phyloP scores from a whole-genome alignment of 257 asterid species.

The Capsicum rhomboideum region DNA sequence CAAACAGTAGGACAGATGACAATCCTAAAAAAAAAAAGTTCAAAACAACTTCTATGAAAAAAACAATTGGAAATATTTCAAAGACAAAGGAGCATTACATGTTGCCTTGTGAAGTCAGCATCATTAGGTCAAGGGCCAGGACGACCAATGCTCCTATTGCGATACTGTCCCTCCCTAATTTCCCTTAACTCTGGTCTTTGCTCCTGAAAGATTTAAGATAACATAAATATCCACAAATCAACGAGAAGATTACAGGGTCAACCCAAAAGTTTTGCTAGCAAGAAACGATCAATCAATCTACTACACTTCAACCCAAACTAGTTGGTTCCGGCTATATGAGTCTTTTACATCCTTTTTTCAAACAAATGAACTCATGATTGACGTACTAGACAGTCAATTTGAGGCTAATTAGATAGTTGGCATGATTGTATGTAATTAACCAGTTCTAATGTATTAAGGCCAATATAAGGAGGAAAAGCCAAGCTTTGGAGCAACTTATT shows the following conservation, averaged over 20 bases:
- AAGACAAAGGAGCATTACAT: constrained; percentile 28
- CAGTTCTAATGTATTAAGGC: not conserved
- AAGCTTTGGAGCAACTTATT: not conserved
- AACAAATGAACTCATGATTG: not conserved
- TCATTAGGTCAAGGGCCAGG: constrained; percentile 51
- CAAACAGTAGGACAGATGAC: not conserved
- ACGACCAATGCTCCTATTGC: constrained; percentile 33
- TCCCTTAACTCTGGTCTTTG: constrained; percentile 37
- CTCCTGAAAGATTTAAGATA: constrained; percentile 38
- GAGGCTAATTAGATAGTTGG: not conserved
- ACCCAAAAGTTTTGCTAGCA: not conserved
- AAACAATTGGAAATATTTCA: not conserved
- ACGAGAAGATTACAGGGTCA: not conserved
- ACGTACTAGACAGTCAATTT: not conserved
- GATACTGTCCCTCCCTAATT: constrained; percentile 50
- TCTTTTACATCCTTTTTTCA: constrained; percentile 22
- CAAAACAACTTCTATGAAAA: not conserved
- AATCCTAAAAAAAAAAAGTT: no score
- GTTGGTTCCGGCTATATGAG: not conserved
- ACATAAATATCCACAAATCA: not conserved
- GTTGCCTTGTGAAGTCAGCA: constrained; percentile 52
- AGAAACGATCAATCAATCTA: not conserved
- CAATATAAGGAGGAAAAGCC: not conserved
- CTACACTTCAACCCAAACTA: not conserved
- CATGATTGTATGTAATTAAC: not conserved